Percentiles rank a stretch among this genome's conserved stretches.
Evolutionary conservation across 495 filamentous ascomycete genomes (phyloP).

Genomic region (Xanthoparmelia taractica): DNA sequence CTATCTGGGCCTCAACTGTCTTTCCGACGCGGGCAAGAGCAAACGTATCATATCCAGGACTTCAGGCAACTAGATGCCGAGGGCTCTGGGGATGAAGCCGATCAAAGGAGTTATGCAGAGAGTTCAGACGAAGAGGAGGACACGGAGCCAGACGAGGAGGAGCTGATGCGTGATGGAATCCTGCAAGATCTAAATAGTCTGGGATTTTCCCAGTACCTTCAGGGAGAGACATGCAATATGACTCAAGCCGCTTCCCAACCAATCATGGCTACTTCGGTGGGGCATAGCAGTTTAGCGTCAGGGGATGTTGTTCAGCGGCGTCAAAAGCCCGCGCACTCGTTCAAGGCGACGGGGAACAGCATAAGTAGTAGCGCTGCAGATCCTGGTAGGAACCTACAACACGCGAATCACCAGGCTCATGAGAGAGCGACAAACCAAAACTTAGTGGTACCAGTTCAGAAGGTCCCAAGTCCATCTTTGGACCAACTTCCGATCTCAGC

Average conservation of each 20-base stretch:
- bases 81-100: neutral
- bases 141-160: neutral
- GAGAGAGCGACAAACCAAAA: too few species aligned
- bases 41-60: neutral
- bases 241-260: neutral
- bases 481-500: neutral
- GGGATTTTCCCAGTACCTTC: neutral
- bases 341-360: neutral
- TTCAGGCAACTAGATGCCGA: neutral
- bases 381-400: neutral
- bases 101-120: neutral
- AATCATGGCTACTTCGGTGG: neutral
- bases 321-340: conserved; percentile 3
- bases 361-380: neutral
- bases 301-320: neutral
- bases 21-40: neutral
- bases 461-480: neutral
- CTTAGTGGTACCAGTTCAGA: neutral
- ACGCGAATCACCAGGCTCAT: neutral
- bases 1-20: neutral
- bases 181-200: conserved; percentile 4
- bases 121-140: conserved; percentile 2
- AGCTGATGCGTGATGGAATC: neutral
- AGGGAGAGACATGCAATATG: neutral
- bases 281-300: neutral